A percentile compares a stretch with the other conserved stretches of the same genome.
Conservation (phyloP, 2,329 filamentous ascomycete species). For the Microdochium trichocladiopsis region DNA sequence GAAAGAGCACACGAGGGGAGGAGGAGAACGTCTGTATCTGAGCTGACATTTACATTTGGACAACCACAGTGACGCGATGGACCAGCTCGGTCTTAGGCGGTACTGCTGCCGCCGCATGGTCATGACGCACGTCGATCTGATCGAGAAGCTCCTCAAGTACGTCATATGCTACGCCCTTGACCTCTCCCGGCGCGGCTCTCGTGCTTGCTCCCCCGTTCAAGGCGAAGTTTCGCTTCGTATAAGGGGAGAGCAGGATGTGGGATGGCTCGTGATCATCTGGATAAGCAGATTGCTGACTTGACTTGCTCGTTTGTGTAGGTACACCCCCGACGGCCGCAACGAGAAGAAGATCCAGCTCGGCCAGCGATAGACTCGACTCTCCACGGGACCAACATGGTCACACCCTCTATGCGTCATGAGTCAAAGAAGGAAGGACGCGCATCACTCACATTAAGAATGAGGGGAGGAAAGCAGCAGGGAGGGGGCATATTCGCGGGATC, state of each 20-base stretch:
- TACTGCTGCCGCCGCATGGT: slow-evolving; percentile 99
- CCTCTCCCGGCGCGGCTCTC: no score
- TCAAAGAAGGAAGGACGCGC: no score
- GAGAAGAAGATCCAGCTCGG: slow-evolving; percentile 49
- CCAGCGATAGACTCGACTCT: slow-evolving; percentile 14
- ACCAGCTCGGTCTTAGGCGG: slow-evolving; percentile 83
- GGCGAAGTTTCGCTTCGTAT: no score
- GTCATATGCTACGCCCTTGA: slow-evolving; percentile 17
- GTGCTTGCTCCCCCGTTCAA: no score
- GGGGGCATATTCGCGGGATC: no score
- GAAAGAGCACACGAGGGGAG: background rate
- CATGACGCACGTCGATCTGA: slow-evolving; percentile 98
- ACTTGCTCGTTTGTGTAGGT: slow-evolving; percentile 27
- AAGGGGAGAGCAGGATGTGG: no score
- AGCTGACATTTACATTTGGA: background rate
- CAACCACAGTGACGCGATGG: slow-evolving; percentile 79
- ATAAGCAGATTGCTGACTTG: background rate
- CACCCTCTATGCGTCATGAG: no score
- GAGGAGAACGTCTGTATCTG: background rate
- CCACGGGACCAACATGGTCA: no score
- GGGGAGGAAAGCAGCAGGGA: no score
- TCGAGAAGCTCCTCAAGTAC: slow-evolving; percentile 95
- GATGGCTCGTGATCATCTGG: no score
- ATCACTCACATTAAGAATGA: no score
- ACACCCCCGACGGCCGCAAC: slow-evolving; percentile 56